Base-by-base conservation (phyloP, 169 alveolate genomes). In the Plasmodium fragile region DNA sequence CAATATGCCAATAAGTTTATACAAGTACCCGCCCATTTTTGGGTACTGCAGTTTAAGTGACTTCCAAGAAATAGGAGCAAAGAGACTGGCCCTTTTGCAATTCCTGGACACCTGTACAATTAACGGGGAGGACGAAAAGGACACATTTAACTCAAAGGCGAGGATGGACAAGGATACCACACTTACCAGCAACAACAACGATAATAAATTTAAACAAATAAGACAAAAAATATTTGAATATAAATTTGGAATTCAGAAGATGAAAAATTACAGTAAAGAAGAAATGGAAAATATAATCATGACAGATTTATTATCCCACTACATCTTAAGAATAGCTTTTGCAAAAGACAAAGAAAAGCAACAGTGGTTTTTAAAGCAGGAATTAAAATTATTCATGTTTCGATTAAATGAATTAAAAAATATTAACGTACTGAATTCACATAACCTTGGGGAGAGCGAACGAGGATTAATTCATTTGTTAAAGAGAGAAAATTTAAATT, bases 291-390 rank as follows among this genome's bases (percentile, higher is more conserved):
- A 77, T 59, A 90, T 96, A 36, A 96, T 96, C 30, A 96, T 95
- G 93, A 94, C 95, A 6, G 97, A 96, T 69, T 95, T 96, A 30
- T 82, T 96, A 22, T 96, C 97, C 69, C 97, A 96, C 65, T 96
- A 95, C 82, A 83, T 96, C 13, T 93, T 96, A 80, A 92, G 97
- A 53, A 87, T 96, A 65, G 97, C 97, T 92, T 97, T 96, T 94
- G 93, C 96, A 13, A 96, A 84, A 52, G 98, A 95, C 39, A 93
- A 92, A 52, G 98, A 96, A 49, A 97, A 95, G 92, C 96, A 95
- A 81, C 98, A 97, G n/a, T 97, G 98, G 98, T 95, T 97, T 77
- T 71, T 97, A 71, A 95, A 95, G 75, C 96, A 96, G 65, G 98
- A 97, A 83, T 92, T 92, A 77, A 94, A 96, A 65, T 92, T 97